These are phyloP conservation scores for Prunella vulgaris DNA, from an alignment of 257 asterid species.

Conservation along the genomic window DNA sequence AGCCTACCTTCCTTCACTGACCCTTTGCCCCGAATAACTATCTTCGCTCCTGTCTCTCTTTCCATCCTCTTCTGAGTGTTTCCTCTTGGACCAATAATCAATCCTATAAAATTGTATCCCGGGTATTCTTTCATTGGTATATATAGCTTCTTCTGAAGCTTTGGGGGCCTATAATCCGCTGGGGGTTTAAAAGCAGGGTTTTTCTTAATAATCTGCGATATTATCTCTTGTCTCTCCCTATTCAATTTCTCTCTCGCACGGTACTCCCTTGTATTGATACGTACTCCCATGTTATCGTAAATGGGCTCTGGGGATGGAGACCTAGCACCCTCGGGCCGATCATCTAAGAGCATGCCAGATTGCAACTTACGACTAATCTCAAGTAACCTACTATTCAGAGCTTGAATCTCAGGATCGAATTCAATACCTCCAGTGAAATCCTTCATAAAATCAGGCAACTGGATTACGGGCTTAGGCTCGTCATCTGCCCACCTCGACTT, in stretches of 20 bases:
- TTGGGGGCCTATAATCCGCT: constrained; percentile 96
- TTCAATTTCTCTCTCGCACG: constrained; percentile 86
- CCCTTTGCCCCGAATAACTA: constrained; percentile 95
- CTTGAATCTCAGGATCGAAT: constrained; percentile 85
- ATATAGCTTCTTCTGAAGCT: constrained; percentile 84
- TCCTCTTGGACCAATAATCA: constrained; percentile 93
- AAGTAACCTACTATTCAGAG: constrained; percentile 71
- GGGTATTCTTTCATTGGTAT: constrained; percentile 96
- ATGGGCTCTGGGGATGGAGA: constrained; percentile 98
- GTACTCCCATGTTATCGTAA: constrained; percentile 81
- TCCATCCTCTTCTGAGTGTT: constrained; percentile 98
- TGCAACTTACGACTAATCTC: constrained; percentile 89
- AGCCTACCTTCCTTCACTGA: constrained; percentile 91
- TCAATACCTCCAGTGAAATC: constrained; percentile 84
- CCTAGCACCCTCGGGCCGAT: constrained; percentile 84
- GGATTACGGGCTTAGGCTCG: constrained; percentile 72
- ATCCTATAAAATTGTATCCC: constrained; percentile 87
- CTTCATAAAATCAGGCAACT: constrained; percentile 82
- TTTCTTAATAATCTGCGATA: constrained; percentile 78
- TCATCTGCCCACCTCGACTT: constrained; percentile 97
- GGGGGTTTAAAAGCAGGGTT: constrained; percentile 96
- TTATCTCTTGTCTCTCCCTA: constrained; percentile 87
- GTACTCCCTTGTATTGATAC: constrained; percentile 90
- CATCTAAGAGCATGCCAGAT: constrained; percentile 81
- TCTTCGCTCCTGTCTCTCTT: constrained; percentile 92